phyloP scores from a whole-genome alignment of 2,329 filamentous ascomycete species.

The Xylariaceae sp. region DNA sequence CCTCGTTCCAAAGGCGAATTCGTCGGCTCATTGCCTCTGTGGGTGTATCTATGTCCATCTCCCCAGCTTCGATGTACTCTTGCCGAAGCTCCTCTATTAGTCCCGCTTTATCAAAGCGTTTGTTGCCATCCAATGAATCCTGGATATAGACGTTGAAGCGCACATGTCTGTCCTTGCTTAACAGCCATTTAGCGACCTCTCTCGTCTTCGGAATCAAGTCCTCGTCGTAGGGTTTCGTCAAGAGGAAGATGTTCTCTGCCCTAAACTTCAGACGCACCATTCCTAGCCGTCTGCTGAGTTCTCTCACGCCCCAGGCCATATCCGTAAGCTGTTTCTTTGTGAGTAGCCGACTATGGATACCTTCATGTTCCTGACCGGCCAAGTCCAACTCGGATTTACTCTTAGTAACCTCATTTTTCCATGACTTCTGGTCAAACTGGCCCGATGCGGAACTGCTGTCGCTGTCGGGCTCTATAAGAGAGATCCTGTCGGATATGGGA shows the following conservation, averaged over 20 bases:
- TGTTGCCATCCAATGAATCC: constrained; percentile 63
- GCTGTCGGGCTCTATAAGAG: constrained; percentile 37
- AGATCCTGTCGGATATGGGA: constrained; percentile 2
- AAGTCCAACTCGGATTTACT: constrained; percentile 40
- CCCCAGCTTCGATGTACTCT: constrained; percentile 37
- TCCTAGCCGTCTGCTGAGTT: constrained; percentile 79
- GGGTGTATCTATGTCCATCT: constrained; percentile 33
- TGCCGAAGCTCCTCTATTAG: constrained; percentile 57
- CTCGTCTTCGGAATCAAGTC: constrained; percentile 71
- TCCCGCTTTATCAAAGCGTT: constrained; percentile 66
- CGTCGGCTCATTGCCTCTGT: constrained; percentile 42
- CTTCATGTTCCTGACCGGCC: constrained; percentile 27
- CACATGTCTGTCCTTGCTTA: constrained; percentile 62
- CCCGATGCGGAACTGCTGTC: constrained; percentile 42
- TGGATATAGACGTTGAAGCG: constrained; percentile 80
- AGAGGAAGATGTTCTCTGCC: constrained; percentile 75
- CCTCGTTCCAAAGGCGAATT: constrained; percentile 76
- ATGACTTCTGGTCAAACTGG: constrained; percentile 52
- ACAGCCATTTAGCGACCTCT: constrained; percentile 73
- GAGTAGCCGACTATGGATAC: constrained; percentile 63
- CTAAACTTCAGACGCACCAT: constrained; percentile 77
- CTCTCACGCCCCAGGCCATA: constrained; percentile 93
- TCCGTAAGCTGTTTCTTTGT: constrained; percentile 94
- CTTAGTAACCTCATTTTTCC: constrained; percentile 46
- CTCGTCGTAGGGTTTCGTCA: constrained; percentile 89